Evolutionary conservation across 768 basidiomycete genomes (phyloP).

Genomic region (Tylopilus subfusipes): DNA sequence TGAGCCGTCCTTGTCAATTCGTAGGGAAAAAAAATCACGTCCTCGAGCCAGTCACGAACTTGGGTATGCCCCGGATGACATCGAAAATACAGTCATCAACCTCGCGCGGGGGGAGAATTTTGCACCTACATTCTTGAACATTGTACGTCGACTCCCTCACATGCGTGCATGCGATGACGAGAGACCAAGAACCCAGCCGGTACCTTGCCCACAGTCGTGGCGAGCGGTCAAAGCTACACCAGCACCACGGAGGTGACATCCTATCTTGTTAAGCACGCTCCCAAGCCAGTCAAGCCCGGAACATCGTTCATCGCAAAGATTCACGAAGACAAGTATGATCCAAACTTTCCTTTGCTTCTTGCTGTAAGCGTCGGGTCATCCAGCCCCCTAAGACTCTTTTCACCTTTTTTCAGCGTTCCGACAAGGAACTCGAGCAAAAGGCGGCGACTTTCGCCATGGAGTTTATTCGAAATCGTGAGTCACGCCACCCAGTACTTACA

Average conservation of each 20-base stretch:
- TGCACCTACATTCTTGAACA: slow-evolving; percentile 40
- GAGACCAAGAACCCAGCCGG: slow-evolving; percentile 40
- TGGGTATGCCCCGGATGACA: slow-evolving; percentile 35
- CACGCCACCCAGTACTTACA: not conserved
- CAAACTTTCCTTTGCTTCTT: slow-evolving; percentile 48
- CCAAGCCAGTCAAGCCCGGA: slow-evolving; percentile 33
- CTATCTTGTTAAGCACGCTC: slow-evolving; percentile 40
- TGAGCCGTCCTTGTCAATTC: slow-evolving; percentile 14
- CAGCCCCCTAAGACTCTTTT: not conserved
- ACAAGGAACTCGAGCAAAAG: slow-evolving; percentile 43
- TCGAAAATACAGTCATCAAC: slow-evolving; percentile 38
- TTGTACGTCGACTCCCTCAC: slow-evolving; percentile 26
- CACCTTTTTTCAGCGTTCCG: slow-evolving; percentile 36
- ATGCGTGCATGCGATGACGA: not conserved
- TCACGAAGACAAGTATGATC: slow-evolving; percentile 46
- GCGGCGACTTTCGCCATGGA: slow-evolving; percentile 28
- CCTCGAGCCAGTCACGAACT: slow-evolving; percentile 39
- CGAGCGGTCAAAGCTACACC: slow-evolving; percentile 35
- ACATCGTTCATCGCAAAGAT: slow-evolving; percentile 38
- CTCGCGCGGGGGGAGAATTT: slow-evolving; percentile 49
- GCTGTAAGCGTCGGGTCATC: slow-evolving; percentile 30
- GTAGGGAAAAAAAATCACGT: not conserved
- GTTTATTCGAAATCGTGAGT: slow-evolving; percentile 43
- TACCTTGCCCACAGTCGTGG: slow-evolving; percentile 42
- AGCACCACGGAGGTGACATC: slow-evolving; percentile 40